Evolutionary conservation across 345 rosid genomes (phyloP), one percentile per base, ranked within the genome.

Genomic region (Gossypium herbaceum): DNA sequence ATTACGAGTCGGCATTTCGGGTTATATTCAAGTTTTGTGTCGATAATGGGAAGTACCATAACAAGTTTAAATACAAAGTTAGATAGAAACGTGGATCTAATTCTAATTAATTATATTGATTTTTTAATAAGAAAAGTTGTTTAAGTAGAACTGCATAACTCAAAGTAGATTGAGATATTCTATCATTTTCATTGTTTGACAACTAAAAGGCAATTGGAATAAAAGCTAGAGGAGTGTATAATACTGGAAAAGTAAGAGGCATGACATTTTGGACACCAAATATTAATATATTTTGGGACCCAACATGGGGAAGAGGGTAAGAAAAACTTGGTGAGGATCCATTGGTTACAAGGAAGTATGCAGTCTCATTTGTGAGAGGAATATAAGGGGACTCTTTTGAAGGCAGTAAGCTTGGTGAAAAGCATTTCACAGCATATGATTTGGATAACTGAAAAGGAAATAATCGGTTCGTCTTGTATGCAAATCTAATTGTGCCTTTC

Each of bases 311-410:
- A 7, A 84, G 94, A 73, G 97, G 97, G 24, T 97, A 91, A 79
- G 98, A 91, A 77, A 94, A 94, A 34, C 92, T 92, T 8, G 98
- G 97, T 9, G 97, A 94, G 75, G 98, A 92, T 85, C 98, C 98
- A 0, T 47, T 76, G 19, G 58, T 88, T 12, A 79, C 89, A 19
- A 90, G 90, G 13, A 74, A 77, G 69, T 92, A 92, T 73, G 86
- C 91, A 1, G 91, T 87, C 24, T 83, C 92, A 9, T 94, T 82
- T 73, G 94, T 94, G 16, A 87, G 88, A 75, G 98, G 97, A 7
- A 52, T 94, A 75, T 97, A 92, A 75, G 97, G 93, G 1, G 92
- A 87, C 52, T 56, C 79, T 41, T 87, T 81, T 67, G 79, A 78
- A 47, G 88, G 86, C 68, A 84, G 81, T 52, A 81, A 76, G 82